Conservation (phyloP, 1,284 basidiomycete species). For the Melampsora occidentalis region DNA sequence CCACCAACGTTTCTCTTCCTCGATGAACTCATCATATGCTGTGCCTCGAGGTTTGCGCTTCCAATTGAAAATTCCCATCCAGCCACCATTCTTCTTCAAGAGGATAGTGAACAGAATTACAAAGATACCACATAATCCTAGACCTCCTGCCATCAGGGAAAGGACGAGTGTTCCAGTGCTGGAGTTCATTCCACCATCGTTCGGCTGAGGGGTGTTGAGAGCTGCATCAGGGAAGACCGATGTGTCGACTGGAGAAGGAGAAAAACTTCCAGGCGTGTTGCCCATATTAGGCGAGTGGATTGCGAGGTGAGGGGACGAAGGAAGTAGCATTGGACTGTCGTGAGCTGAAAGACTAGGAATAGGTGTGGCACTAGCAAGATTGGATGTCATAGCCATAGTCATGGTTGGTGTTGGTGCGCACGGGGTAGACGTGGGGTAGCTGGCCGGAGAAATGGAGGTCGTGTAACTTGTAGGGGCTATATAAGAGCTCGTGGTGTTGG, state of each 20-base stretch:
- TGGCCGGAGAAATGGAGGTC: background rate
- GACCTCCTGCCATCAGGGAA: constrained; percentile 29
- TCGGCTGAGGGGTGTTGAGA: constrained; percentile 11
- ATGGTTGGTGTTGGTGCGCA: background rate
- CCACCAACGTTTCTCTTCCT: constrained; percentile 39
- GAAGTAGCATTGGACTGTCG: constrained; percentile 23
- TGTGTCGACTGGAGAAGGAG: constrained; percentile 23
- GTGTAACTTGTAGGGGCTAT: background rate
- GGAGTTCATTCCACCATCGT: constrained; percentile 10
- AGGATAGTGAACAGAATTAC: constrained; percentile 1
- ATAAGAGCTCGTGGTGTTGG: constrained; percentile 8
- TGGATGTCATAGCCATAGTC: background rate
- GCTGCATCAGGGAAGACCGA: constrained; percentile 16
- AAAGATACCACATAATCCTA: constrained; percentile 34
- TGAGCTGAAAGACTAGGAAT: background rate
- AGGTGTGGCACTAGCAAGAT: background rate
- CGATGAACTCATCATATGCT: constrained; percentile 44
- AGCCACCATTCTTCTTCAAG: constrained; percentile 31
- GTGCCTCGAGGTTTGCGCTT: constrained; percentile 34
- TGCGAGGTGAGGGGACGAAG: constrained; percentile 27
- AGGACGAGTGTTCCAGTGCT: constrained; percentile 12
- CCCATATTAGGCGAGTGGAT: constrained; percentile 28
- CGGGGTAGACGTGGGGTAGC: background rate
- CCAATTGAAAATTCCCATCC: constrained; percentile 11
- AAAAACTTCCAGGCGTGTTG: constrained; percentile 36